phyloP scores from a whole-genome alignment of 179 eudicot genomes.

The Spinacia oleracea region DNA sequence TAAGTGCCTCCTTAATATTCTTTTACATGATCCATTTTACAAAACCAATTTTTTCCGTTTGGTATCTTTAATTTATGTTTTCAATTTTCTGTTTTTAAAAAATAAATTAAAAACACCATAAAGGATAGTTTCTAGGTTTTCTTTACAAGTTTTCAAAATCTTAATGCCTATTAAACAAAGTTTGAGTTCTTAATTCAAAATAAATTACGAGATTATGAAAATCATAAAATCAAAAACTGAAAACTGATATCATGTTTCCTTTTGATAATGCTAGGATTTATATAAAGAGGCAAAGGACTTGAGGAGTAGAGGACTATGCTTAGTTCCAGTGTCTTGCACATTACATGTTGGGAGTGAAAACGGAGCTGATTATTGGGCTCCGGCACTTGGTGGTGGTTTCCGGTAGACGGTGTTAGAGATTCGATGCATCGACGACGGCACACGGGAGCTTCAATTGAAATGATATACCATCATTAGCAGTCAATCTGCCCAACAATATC shows the following conservation, averaged over 20 bases:
- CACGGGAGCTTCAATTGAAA: slow-evolving; percentile 26
- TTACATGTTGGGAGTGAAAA: slow-evolving; percentile 76
- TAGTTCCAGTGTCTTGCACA: slow-evolving; percentile 78
- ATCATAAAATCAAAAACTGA: too few relatives aligned
- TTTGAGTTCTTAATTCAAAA: too few relatives aligned
- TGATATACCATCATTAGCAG: slow-evolving; percentile 85
- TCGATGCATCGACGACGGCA: slow-evolving; percentile 18
- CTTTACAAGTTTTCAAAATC: too few relatives aligned
- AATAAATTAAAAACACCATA: too few relatives aligned
- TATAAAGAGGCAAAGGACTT: slow-evolving; percentile 57
- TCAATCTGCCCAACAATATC: slow-evolving; percentile 57
- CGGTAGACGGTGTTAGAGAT: slow-evolving; percentile 30
- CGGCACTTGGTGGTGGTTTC: slow-evolving; percentile 55
- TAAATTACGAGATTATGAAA: too few relatives aligned
- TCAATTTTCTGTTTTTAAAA: too few relatives aligned
- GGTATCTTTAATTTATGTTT: too few relatives aligned
- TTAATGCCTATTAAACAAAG: too few relatives aligned
- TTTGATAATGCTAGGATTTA: slow-evolving; percentile 42
- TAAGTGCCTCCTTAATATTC: too few relatives aligned
- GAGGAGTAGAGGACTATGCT: slow-evolving; percentile 77
- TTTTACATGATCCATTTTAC: too few relatives aligned
- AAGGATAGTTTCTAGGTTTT: too few relatives aligned
- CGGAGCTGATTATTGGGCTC: slow-evolving; percentile 92
- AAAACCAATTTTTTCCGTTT: too few relatives aligned
- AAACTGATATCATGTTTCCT: background rate